Evolutionary conservation across 805 yeast genomes (phyloP).

Genomic region (Ogataea salicorniae): DNA sequence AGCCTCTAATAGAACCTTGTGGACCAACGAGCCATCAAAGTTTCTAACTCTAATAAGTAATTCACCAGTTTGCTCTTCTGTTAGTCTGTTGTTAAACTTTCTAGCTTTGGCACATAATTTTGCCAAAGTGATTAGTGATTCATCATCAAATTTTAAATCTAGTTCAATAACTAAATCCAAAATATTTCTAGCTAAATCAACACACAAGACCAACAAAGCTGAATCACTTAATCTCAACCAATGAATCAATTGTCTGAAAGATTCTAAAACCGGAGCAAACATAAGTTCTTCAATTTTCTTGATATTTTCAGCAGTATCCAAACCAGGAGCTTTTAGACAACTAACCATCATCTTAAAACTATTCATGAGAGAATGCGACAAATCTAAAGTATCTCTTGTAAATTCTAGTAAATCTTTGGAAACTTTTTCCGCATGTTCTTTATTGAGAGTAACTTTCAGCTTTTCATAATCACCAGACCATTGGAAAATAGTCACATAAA

Average conservation of each 20-base stretch:
- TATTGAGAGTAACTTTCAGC: constrained; percentile 15
- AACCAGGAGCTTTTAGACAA: constrained; percentile 22
- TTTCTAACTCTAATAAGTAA: constrained; percentile 56
- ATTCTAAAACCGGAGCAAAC: constrained; percentile 51
- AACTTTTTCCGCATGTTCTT: constrained; percentile 20
- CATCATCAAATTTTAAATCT: constrained; percentile 49
- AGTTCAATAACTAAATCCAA: constrained; percentile 57
- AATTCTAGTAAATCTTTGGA: constrained; percentile 45
- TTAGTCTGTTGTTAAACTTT: constrained; percentile 63
- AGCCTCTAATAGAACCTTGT: constrained; percentile 40
- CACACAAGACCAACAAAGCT: constrained; percentile 69
- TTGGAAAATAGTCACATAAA: constrained; percentile 57
- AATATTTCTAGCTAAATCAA: constrained; percentile 58
- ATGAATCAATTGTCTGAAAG: constrained; percentile 62
- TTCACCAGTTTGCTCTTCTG: constrained; percentile 59
- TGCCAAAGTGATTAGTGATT: constrained; percentile 47
- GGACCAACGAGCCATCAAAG: constrained; percentile 51
- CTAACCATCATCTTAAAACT: constrained; percentile 48
- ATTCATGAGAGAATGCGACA: constrained; percentile 63
- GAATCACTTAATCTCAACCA: constrained; percentile 83
- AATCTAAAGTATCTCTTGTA: constrained; percentile 80
- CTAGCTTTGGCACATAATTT: constrained; percentile 63
- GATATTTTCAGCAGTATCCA: constrained; percentile 11
- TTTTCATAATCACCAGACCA: constrained; percentile 58
- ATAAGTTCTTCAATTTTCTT: constrained; percentile 27